Percentiles rank a stretch among this genome's conserved stretches.
Conservation (phyloP, 495 filamentous ascomycete genomes). For the Cudoniella acicularis region DNA sequence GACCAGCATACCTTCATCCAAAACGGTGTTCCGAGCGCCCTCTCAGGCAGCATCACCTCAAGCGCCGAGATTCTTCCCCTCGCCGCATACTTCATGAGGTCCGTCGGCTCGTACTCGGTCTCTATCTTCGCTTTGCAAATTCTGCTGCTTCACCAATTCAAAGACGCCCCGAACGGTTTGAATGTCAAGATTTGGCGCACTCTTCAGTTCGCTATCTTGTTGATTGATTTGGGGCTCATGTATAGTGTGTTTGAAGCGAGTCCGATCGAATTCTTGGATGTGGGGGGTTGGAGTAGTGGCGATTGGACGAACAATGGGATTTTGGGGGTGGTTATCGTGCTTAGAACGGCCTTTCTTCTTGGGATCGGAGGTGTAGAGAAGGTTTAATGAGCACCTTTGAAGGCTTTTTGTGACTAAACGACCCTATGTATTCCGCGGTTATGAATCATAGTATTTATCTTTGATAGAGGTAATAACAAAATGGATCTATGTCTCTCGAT, state of each 20-base stretch:
- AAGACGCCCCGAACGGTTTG: not conserved
- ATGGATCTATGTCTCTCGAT: too few species aligned
- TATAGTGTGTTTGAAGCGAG: slow-evolving; percentile 5
- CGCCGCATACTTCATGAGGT: slow-evolving; percentile 6
- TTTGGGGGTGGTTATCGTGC: slow-evolving; percentile 5
- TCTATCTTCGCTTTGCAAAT: slow-evolving; percentile 16
- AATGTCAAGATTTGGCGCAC: slow-evolving; percentile 11
- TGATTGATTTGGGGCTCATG: slow-evolving; percentile 9
- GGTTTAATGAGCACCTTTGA: too few species aligned
- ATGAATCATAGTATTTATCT: too few species aligned
- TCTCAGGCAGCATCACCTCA: not conserved
- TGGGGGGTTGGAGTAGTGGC: slow-evolving; percentile 1
- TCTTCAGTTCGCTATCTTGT: slow-evolving; percentile 6
- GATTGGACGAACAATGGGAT: slow-evolving; percentile 20
- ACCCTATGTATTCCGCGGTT: too few species aligned
- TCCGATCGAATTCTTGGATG: not conserved
- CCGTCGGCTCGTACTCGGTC: slow-evolving; percentile 18
- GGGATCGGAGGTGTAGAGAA: slow-evolving; percentile 11
- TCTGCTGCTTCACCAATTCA: slow-evolving; percentile 12
- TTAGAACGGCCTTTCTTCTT: slow-evolving; percentile 11
- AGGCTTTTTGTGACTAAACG: too few species aligned
- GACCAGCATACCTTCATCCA: slow-evolving; percentile 12
- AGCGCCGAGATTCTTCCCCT: not conserved
- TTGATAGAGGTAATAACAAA: too few species aligned
- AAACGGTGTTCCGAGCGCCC: slow-evolving; percentile 4